A percentile compares a stretch with the other conserved stretches of the same genome.
Conservation (phyloP, 352 stramenopile genomes). For the Elongisporangium senticosum region DNA sequence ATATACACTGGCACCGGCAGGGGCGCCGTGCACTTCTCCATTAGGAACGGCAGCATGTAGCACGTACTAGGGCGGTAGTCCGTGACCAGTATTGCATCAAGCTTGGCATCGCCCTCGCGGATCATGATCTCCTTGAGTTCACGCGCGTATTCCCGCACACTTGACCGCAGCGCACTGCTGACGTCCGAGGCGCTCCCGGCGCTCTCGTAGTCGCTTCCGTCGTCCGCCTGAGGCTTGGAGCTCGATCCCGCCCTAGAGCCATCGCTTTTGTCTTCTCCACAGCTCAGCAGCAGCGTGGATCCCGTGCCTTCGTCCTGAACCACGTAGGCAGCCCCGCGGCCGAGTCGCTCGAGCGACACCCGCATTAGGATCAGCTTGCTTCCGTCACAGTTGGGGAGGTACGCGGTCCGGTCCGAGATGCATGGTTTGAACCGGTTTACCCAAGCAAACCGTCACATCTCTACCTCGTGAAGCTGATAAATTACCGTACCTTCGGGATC, state of each 20-base stretch:
- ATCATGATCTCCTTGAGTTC: conserved; percentile 51
- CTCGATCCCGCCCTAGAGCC: conserved; percentile 7
- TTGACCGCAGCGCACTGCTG: conserved; percentile 4
- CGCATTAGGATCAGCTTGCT: conserved; percentile 27
- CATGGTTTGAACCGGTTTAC: neutral
- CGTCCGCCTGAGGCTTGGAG: conserved; percentile 24
- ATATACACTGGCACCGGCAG: conserved; percentile 44
- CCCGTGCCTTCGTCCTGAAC: conserved; percentile 51
- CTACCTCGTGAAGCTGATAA: neutral
- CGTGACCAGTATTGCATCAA: conserved; percentile 55
- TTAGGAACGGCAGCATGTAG: conserved; percentile 71
- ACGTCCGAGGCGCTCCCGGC: conserved; percentile 21
- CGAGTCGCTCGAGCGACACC: conserved; percentile 58
- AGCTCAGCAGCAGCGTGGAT: conserved; percentile 52
- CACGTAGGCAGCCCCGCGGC: conserved; percentile 59
- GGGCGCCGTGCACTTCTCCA: conserved; percentile 42
- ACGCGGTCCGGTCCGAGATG: neutral
- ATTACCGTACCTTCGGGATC: no score
- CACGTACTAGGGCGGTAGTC: conserved; percentile 65
- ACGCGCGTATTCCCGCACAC: conserved; percentile 38
- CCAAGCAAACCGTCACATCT: neutral
- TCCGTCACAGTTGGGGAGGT: neutral
- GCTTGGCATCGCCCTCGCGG: conserved; percentile 25
- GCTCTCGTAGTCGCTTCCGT: conserved; percentile 31
- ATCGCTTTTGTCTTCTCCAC: conserved; percentile 35